Percentiles rank a stretch among this genome's conserved stretches.
Evolutionary conservation across 202 grass and related monocot genomes (phyloP).

Genomic region (Bolboschoenoplectus hybrid): DNA sequence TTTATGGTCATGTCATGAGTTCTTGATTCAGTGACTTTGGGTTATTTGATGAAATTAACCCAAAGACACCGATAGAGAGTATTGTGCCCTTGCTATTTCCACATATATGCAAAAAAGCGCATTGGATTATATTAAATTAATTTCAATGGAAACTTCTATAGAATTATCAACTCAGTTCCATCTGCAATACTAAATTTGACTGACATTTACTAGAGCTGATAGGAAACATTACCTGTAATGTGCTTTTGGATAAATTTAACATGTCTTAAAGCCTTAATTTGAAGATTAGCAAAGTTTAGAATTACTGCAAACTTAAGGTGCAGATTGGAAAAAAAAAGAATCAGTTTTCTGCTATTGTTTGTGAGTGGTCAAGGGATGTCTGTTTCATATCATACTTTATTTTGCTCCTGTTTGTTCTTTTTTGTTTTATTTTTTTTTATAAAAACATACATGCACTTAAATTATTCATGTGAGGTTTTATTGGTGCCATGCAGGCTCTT

Average conservation of each 20-base stretch:
- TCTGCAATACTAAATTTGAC: not conserved
- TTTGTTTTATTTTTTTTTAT: not conserved
- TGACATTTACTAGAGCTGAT: not conserved
- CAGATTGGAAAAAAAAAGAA: not conserved
- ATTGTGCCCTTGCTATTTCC: not conserved
- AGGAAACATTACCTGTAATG: not conserved
- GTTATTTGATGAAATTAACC: not conserved
- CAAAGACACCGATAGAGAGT: not conserved
- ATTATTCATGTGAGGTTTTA: not conserved
- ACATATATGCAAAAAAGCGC: not conserved
- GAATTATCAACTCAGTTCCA: not conserved
- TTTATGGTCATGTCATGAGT: not conserved
- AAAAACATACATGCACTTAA: not conserved
- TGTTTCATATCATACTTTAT: not conserved
- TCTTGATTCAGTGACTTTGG: not conserved
- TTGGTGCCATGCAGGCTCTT: constrained; percentile 29
- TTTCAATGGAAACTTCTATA: not conserved
- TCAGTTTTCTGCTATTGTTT: not conserved
- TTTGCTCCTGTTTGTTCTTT: not conserved
- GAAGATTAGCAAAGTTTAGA: not conserved
- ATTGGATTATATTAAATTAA: not conserved
- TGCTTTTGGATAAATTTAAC: not conserved
- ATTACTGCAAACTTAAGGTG: not conserved
- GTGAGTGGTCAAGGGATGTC: not conserved
- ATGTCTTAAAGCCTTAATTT: not conserved